Percentiles rank a stretch among this genome's conserved stretches.
These are phyloP conservation scores for Sporisorium graminicola DNA, from an alignment of 1,284 basidiomycete genomes.

Conservation along the genomic window DNA sequence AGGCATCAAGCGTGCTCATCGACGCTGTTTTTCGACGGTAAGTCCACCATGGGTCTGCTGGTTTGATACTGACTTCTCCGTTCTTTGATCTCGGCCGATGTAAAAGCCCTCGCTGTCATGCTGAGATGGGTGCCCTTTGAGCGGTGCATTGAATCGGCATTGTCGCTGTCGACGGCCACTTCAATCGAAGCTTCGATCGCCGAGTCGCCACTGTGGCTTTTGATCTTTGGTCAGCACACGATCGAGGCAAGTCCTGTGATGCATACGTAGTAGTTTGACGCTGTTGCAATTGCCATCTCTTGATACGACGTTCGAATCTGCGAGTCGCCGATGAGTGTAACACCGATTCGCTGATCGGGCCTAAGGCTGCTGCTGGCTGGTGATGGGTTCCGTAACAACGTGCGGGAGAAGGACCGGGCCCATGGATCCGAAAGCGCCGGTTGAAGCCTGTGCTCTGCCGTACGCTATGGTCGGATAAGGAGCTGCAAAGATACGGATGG, in stretches of 20 bases:
- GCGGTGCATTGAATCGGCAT: neutral
- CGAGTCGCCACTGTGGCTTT: neutral
- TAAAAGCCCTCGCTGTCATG: neutral
- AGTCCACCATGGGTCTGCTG: neutral
- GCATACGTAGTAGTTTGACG: neutral
- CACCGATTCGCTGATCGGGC: neutral
- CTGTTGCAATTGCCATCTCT: slow-evolving; percentile 6
- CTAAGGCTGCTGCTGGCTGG: too few relatives aligned
- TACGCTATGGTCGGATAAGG: too few relatives aligned
- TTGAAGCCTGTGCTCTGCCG: too few relatives aligned
- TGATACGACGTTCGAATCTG: too few relatives aligned
- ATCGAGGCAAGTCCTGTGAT: neutral
- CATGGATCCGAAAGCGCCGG: too few relatives aligned
- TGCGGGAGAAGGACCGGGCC: neutral
- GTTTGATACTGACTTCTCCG: neutral
- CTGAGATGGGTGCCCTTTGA: neutral
- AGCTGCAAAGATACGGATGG: too few relatives aligned
- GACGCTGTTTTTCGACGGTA: neutral
- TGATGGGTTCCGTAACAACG: neutral
- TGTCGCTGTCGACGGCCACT: neutral
- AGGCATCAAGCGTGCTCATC: neutral
- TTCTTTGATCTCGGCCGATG: neutral
- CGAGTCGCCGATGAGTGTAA: neutral
- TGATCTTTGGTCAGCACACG: neutral
- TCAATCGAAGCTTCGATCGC: neutral